Evolutionary conservation across 78 protist species (phyloP).

Genomic region (Tieghemostelium lacteum): DNA sequence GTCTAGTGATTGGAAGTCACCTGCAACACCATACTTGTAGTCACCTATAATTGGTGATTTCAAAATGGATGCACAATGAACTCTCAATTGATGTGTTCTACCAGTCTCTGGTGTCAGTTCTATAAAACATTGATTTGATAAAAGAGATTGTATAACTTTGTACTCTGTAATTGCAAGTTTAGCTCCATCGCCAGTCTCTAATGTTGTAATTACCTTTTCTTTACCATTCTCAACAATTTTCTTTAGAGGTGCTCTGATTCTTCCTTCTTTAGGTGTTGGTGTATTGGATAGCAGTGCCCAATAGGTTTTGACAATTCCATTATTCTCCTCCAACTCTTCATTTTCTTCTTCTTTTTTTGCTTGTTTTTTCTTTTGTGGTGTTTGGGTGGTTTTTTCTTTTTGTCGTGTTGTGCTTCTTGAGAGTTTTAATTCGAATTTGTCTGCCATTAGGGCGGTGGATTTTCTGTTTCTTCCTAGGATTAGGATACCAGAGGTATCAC

Average conservation of each 20-base stretch:
- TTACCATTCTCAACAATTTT: conserved; percentile 46
- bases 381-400: background rate
- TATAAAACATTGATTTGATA: conserved; percentile 40
- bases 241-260: conserved; percentile 57
- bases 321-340: conserved; percentile 5
- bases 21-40: conserved; percentile 32
- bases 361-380: background rate
- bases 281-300: conserved; percentile 67
- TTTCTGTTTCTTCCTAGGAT: conserved; percentile 57
- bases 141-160: conserved; percentile 21
- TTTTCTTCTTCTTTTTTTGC: conserved; percentile 5
- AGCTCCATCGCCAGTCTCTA: conserved; percentile 53
- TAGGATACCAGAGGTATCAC: conserved; percentile 74
- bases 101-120: conserved; percentile 80
- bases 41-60: conserved; percentile 70
- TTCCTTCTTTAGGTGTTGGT: conserved; percentile 75
- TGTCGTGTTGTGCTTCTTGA: background rate
- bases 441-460: conserved; percentile 53
- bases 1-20: background rate
- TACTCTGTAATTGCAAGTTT: conserved; percentile 63
- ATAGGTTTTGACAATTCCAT: conserved; percentile 64
- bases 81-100: conserved; percentile 78
- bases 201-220: conserved; percentile 33
- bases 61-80: conserved; percentile 67
- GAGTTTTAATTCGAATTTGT: conserved; percentile 43